These are phyloP conservation scores for Collybiopsis confluens DNA, from an alignment of 768 basidiomycete genomes.

Conservation along the genomic window DNA sequence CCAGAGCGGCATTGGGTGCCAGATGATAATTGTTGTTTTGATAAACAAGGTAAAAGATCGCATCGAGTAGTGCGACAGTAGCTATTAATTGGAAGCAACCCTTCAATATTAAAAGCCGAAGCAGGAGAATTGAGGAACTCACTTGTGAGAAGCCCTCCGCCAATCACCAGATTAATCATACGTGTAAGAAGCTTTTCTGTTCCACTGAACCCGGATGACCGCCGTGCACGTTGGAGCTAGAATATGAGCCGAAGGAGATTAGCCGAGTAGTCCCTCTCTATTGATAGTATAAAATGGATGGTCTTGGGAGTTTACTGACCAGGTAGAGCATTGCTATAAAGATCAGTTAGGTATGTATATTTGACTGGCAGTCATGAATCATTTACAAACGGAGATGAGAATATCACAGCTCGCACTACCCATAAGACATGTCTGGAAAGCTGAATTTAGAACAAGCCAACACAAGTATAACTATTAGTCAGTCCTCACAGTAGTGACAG, in stretches of 20 bases:
- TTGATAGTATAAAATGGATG: neutral
- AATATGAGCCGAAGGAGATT: neutral
- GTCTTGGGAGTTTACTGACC: neutral
- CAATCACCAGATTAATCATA: neutral
- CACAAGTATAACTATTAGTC: neutral
- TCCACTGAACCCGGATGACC: neutral
- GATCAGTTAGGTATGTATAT: too few species aligned
- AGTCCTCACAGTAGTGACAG: slow-evolving; percentile 1
- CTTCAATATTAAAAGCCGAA: neutral
- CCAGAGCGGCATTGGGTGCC: neutral
- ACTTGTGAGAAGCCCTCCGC: neutral
- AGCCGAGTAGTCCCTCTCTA: too few species aligned
- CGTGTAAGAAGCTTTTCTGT: neutral
- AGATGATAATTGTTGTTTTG: slow-evolving; percentile 3
- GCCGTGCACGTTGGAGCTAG: neutral
- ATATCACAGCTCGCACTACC: neutral
- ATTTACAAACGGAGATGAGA: too few species aligned
- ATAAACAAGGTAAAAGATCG: neutral
- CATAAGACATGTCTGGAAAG: neutral
- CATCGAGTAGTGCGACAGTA: neutral
- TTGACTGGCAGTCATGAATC: too few species aligned
- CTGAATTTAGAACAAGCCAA: neutral
- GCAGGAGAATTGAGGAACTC: neutral
- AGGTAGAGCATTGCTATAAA: neutral
- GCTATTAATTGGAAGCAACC: neutral